Base-by-base conservation (phyloP, 345 rosid genomes). In the Abelmoschus esculentus region DNA sequence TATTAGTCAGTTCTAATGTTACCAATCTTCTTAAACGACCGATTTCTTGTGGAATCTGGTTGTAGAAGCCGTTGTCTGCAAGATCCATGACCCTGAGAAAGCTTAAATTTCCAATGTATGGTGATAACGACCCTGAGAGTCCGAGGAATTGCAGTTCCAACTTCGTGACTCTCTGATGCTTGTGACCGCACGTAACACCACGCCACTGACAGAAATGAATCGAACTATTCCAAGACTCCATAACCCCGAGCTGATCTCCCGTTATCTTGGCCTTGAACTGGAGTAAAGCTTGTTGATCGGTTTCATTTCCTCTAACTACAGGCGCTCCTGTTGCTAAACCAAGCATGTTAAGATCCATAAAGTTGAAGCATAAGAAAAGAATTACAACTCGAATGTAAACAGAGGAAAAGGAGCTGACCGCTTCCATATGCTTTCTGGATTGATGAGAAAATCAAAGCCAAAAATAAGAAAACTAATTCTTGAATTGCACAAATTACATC, bases 11-110 rank as follows among this genome's bases (percentile, higher is more conserved):
- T 0, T 0, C 0, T 0, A 77, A 28, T 1, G 0, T 5, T 3
- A 40, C n/a, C 42, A 77, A 22, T 12, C 75, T 55, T 2, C 49
- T 3, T 9, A 76, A 42, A 29, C 40, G 58, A n/a, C 70, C 77
- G 1, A 69, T 17, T 46, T 73, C 77, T 0, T 42, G 47, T 3
- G 77, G 76, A 17, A 77, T 57, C 11, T 12, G 19, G 0, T 14
- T 7, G 26, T 54, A 34, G 5, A 77, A 34, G 34, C 50, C 17
- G 26, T 77, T 73, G 36, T 46, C 18, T 0, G 1, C 3, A 15
- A 76, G 75, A 9, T 76, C 10, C 4, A 75, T 22, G 31, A 8
- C n/a, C 26, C 29, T 38, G 11, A 63, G 52, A 38, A 63, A 40
- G 67, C 67, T 63, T 29, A 63, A 56, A 50, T 50, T 50, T 50